Conservation (phyloP, 805 yeast genomes). For the Kodamaea hsintzibuensis region DNA sequence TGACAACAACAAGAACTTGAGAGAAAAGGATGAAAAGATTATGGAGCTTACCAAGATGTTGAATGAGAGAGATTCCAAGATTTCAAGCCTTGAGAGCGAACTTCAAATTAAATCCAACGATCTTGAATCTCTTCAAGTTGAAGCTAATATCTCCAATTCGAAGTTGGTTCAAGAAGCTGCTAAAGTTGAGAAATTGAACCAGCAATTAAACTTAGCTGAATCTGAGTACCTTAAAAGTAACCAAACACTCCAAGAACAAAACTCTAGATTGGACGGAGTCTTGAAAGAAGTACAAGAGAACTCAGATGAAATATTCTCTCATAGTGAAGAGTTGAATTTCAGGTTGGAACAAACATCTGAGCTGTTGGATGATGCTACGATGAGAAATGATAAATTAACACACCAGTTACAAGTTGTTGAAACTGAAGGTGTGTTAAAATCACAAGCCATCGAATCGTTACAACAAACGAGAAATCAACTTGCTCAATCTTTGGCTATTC, state of each 20-base stretch:
- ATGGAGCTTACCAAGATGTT: conserved; percentile 8
- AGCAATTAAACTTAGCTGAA: too few relatives aligned
- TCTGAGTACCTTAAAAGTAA: too few relatives aligned
- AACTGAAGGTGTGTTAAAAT: background rate
- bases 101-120: background rate
- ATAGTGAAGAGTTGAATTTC: background rate
- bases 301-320: background rate
- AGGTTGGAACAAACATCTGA: background rate
- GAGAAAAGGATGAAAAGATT: conserved; percentile 1
- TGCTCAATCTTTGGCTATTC: background rate
- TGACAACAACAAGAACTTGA: conserved; percentile 3
- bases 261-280: background rate
- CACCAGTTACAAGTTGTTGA: background rate
- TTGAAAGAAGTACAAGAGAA: background rate
- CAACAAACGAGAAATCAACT: background rate
- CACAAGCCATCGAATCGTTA: background rate
- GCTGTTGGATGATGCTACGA: background rate
- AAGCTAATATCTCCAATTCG: background rate
- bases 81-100: background rate
- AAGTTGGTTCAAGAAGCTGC: background rate
- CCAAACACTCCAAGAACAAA: background rate
- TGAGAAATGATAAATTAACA: background rate
- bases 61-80: conserved; percentile 6
- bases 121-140: background rate
- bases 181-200: background rate